Base-by-base conservation (phyloP, 495 filamentous ascomycete species). In the Staphylotrichum tortipilum region DNA sequence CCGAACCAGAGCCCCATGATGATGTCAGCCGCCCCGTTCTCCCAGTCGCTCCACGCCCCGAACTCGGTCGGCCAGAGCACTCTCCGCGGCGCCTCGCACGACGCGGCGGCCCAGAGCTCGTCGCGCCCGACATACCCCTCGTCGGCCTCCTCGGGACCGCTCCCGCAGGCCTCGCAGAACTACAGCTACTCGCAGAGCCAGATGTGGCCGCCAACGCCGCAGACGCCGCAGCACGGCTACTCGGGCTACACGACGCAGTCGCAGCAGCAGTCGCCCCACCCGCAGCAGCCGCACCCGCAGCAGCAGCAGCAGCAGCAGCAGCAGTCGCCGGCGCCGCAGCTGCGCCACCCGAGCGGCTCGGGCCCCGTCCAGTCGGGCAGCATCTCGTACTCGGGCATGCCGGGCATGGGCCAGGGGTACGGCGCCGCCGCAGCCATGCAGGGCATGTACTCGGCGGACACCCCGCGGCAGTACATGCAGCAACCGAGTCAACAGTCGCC, bases 381-480 rank as follows among this genome's bases (percentile, higher is more conserved):
- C 56, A 68, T 81, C 62, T 75, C 75, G 47, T 82, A 82, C 49
- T 67, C 77, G 19, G 70, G 74, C 4, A 82, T 85, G 75, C 78
- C 76, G 38, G 71, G 74, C 31, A 72, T 84, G 63, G 60, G 70
- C 17, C 77, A 81, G 62, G 70, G 45, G 1, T 75, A 75, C 51
- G 61, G 69, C 41, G 56, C 77, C 30, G 64, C 68, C 38, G 58
- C 76, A 28, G 64, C 70, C 15, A 68, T 66, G 36, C 73, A 79
- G 62, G 73, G 70, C 44, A 78, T 83, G 61, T 82, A 82, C 50
- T 66, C 71, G 37, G 65, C 73, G 3, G 78, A 78, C 36, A 78
- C 72, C 4, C 74, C 78, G 17, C 77, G 80, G 34, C 80, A 83
- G 57, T 84, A 81, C 59, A 72, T 82, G 71, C 74, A 73, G 23